phyloP scores from a whole-genome alignment of 495 filamentous ascomycete genomes.

The Filosporella fistucella region DNA sequence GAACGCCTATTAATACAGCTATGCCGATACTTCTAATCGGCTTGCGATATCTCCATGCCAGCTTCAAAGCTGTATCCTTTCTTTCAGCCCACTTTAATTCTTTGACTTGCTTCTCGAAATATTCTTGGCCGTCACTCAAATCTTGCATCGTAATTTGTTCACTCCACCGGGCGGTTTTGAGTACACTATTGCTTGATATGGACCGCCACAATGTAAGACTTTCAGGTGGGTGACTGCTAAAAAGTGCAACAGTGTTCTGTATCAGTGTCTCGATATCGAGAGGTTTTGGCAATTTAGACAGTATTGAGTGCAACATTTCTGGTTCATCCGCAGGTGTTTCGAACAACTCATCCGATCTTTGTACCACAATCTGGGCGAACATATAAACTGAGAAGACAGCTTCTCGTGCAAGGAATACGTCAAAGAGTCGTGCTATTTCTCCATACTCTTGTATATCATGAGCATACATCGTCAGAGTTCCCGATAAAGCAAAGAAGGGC shows the following conservation, averaged over 20 bases:
- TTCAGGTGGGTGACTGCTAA: slow-evolving; percentile 67
- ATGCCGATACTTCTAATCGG: slow-evolving; percentile 53
- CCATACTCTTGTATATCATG: slow-evolving; percentile 90
- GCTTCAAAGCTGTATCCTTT: slow-evolving; percentile 43
- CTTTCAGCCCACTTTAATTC: slow-evolving; percentile 62
- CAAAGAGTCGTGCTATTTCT: slow-evolving; percentile 84
- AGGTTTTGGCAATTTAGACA: slow-evolving; percentile 81
- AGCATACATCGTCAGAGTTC: slow-evolving; percentile 90
- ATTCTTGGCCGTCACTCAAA: slow-evolving; percentile 53
- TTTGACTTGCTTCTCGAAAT: slow-evolving; percentile 64
- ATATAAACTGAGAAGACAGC: slow-evolving; percentile 85
- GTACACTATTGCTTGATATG: slow-evolving; percentile 70
- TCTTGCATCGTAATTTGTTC: slow-evolving; percentile 37
- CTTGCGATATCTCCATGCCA: slow-evolving; percentile 55
- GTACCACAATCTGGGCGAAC: slow-evolving; percentile 82
- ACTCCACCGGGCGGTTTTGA: slow-evolving; percentile 69
- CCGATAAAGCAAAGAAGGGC: slow-evolving; percentile 88
- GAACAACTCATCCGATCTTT: slow-evolving; percentile 74
- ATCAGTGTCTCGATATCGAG: slow-evolving; percentile 83
- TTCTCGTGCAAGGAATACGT: slow-evolving; percentile 80
- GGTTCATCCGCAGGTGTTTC: slow-evolving; percentile 79
- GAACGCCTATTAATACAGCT: slow-evolving; percentile 57
- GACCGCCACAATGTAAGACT: slow-evolving; percentile 63
- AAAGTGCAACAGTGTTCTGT: slow-evolving; percentile 53
- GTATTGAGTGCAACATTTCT: slow-evolving; percentile 86